Percentiles rank a stretch among this genome's conserved stretches.
Evolutionary conservation across 2,329 filamentous ascomycete genomes (phyloP).

Genomic region (Pseudogymnoascus sp.): DNA sequence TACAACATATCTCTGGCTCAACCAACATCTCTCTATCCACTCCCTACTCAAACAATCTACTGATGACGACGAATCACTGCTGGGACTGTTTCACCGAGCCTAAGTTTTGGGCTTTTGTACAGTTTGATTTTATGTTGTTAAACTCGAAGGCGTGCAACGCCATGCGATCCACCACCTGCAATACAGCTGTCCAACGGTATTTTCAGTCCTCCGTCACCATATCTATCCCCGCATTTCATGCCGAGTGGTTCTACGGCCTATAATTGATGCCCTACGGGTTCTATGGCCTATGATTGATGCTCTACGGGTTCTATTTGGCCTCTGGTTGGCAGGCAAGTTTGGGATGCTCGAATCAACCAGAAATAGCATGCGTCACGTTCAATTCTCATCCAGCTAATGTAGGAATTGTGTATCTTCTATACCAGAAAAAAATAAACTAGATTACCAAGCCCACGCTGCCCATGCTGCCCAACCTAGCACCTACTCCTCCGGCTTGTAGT

Average conservation of each 20-base stretch:
- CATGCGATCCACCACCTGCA: neutral
- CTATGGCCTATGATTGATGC: neutral
- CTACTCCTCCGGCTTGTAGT: constrained; percentile 33
- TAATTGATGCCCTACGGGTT: neutral
- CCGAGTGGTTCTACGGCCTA: neutral
- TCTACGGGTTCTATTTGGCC: neutral
- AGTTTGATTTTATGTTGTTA: neutral
- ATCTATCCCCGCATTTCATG: neutral
- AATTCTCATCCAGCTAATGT: neutral
- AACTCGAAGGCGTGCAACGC: neutral
- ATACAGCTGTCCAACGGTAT: neutral
- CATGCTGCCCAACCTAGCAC: constrained; percentile 1
- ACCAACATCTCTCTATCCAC: neutral
- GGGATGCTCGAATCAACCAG: neutral
- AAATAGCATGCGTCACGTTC: neutral
- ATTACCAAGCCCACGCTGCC: neutral
- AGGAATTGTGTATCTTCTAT: constrained; percentile 1
- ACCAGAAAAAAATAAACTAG: constrained; percentile 1
- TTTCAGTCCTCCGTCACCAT: neutral
- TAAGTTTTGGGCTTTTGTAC: neutral
- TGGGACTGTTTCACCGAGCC: neutral
- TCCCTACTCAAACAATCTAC: neutral
- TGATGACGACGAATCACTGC: neutral
- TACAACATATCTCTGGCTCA: neutral
- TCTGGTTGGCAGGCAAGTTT: neutral